phyloP scores from a whole-genome alignment of 1,139 yeast species.

The Pichia sp. region DNA sequence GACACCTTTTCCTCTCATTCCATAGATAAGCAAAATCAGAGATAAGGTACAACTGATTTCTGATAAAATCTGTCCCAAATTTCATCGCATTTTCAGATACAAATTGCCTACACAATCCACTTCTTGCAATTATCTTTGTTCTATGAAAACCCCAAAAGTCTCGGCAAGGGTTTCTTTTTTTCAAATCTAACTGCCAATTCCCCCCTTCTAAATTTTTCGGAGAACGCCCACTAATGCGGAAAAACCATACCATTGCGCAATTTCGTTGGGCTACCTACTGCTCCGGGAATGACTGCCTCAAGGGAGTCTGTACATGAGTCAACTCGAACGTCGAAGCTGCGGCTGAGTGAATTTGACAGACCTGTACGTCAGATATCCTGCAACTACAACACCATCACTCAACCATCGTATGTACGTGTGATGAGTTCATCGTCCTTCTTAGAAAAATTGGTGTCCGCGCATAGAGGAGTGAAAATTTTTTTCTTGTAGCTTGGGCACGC shows the following conservation, averaged over 20 bases:
- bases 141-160: background rate
- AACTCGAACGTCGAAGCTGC: no score
- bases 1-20: background rate
- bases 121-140: no score
- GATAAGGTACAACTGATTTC: background rate
- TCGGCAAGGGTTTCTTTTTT: background rate
- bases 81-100: no score
- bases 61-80: background rate
- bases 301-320: no score
- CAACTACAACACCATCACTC: background rate
- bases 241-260: no score
- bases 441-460: background rate
- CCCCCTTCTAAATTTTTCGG: no score
- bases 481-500: background rate
- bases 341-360: background rate
- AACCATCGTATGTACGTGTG: background rate
- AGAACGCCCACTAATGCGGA: no score
- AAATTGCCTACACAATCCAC: no score
- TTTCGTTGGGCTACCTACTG: no score
- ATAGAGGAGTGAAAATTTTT: background rate
- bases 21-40: background rate
- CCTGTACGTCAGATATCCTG: background rate
- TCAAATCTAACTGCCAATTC: no score
- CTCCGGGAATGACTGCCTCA: no score
- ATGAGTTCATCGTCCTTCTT: slow-evolving; percentile 2